Base-by-base conservation (phyloP, 208 protist species). In the Acanthamoeba quina region DNA sequence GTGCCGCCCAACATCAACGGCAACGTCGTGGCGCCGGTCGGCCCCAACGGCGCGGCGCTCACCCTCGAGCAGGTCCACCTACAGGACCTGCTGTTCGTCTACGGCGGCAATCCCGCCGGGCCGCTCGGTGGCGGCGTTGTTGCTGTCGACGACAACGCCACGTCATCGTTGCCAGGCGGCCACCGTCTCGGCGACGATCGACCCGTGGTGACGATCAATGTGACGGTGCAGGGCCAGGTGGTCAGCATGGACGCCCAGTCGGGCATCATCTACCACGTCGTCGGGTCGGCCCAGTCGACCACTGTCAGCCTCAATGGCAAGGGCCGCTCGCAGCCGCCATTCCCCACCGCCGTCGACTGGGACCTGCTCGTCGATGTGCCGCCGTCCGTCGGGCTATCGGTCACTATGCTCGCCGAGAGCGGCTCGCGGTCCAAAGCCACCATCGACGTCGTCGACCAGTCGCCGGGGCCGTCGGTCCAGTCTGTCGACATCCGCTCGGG, bases 171-270 rank as follows among this genome's bases (percentile, higher is more conserved):
- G 17, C 31, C 78, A 49, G 52, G 2, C 17, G 78, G 78, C 62
- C 34, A 85, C 26, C 24, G 6, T 2, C 21, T 13, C 21, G 41
- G 7, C 17, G 62, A 74, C 60, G 47, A 91, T 17, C 37, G 41
- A 26, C 85, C 85, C 4, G 85, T 74, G 41, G 37, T 66, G 24
- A 91, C 62, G n/a, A 74, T 91, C 85, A 91, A 91, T 34, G 85
- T 91, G 10, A 91, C 85, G 26, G 58, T 68, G 17, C 58, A 37
- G 31, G 85, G 34, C 9, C 85, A 91, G n/a, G 58, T 91, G 15
- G 13, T 76, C 58, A 91, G 0, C 37, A 37, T 76, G 15, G 85
- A 91, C 54, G 60, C 85, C 54, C 60, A 68, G 24, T 91, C 85
- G 60, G 10, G 62, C 11, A 3, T 74, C 31, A 41, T 49, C 60